Conservation (phyloP, 805 yeast genomes). For the Lachancea dasiensis region DNA sequence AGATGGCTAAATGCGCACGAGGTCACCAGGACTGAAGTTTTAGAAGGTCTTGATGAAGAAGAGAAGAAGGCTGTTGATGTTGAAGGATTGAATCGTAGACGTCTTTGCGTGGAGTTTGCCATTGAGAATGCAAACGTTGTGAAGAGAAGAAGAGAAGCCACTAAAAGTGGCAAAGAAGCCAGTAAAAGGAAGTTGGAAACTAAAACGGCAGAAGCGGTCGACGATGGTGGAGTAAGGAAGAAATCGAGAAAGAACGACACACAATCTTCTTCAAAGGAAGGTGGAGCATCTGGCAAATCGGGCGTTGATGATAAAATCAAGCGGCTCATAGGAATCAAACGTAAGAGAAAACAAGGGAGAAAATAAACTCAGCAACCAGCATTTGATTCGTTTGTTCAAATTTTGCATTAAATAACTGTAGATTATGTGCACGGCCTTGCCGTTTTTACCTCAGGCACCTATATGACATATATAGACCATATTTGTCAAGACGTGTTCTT, state of each 20-base stretch:
- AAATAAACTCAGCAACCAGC: constrained; percentile 5
- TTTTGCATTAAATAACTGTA: constrained; percentile 6
- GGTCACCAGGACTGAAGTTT: constrained; percentile 64
- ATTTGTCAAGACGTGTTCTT: too few species aligned
- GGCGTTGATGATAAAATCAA: constrained; percentile 51
- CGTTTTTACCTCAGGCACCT: too few species aligned
- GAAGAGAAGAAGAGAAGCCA: constrained; percentile 77
- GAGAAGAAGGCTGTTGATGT: constrained; percentile 50
- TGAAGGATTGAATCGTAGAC: constrained; percentile 58
- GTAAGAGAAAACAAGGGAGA: constrained; percentile 44
- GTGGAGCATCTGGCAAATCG: constrained; percentile 25
- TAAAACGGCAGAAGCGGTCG: constrained; percentile 22
- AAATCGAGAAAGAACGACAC: constrained; percentile 28
- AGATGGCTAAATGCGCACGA: constrained; percentile 96
- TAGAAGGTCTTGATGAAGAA: constrained; percentile 64
- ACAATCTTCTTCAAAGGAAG: constrained; percentile 18
- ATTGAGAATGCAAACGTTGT: constrained; percentile 92
- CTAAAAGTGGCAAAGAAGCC: constrained; percentile 37
- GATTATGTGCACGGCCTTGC: too few species aligned
- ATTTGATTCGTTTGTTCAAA: not conserved
- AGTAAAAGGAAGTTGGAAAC: constrained; percentile 28
- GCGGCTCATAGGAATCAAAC: constrained; percentile 60
- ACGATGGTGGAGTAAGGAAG: constrained; percentile 13
- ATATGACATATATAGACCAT: too few species aligned
- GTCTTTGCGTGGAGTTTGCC: constrained; percentile 90